These are phyloP conservation scores for Cenchrus americanus DNA, from an alignment of 176 grass and related monocot species.

Conservation along the genomic window DNA sequence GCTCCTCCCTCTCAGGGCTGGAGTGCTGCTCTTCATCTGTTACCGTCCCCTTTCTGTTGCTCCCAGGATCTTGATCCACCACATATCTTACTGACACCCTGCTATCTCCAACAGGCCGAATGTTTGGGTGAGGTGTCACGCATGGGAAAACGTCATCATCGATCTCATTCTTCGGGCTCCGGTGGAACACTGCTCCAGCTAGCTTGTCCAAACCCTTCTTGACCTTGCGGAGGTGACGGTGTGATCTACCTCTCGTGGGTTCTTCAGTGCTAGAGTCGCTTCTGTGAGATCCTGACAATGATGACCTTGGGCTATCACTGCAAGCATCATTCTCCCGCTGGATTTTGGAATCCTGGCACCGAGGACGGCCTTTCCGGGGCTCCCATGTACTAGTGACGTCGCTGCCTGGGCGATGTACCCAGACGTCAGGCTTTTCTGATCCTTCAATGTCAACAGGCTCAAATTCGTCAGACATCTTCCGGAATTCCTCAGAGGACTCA, in stretches of 20 bases:
- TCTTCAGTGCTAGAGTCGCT: constrained; percentile 75
- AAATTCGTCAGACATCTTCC: constrained; percentile 76
- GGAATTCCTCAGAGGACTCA: constrained; percentile 41
- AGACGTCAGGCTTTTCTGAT: constrained; percentile 73
- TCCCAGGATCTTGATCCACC: constrained; percentile 46
- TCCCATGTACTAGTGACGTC: constrained; percentile 66
- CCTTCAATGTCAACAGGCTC: constrained; percentile 77
- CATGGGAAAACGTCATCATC: constrained; percentile 37
- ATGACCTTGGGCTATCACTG: constrained; percentile 59
- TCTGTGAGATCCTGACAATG: constrained; percentile 58
- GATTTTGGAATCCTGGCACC: constrained; percentile 61
- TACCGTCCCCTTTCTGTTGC: constrained; percentile 12
- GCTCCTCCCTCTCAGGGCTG: constrained; percentile 39
- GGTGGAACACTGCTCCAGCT: constrained; percentile 56
- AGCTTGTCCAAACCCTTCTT: constrained; percentile 78
- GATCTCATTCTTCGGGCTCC: constrained; percentile 48
- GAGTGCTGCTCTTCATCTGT: constrained; percentile 19
- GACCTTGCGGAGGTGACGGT: constrained; percentile 50
- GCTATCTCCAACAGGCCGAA: constrained; percentile 64
- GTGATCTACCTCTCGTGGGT: constrained; percentile 39
- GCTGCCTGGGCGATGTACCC: constrained; percentile 80
- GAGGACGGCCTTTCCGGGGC: constrained; percentile 66
- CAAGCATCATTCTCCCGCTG: constrained; percentile 44
- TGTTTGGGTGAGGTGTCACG: constrained; percentile 51
- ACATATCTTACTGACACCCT: constrained; percentile 58